These are phyloP conservation scores for Marchantia paleacea DNA, from an alignment of 225 moss, liverwort and hornwort genomes.

Conservation along the genomic window DNA sequence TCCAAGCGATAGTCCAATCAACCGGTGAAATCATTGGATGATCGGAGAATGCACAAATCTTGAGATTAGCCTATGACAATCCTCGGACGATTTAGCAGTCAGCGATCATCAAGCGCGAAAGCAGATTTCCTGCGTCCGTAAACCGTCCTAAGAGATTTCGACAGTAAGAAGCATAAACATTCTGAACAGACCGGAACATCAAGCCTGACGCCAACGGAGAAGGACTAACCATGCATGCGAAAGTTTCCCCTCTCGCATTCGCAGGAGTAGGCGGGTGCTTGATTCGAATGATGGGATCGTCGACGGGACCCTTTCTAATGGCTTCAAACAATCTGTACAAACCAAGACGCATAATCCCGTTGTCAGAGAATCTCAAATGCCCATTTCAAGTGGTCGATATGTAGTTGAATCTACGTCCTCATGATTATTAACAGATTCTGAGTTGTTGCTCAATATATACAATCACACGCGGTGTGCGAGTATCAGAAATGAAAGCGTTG, in stretches of 20 bases:
- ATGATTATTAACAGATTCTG: background rate
- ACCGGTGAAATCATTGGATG: too few relatives aligned
- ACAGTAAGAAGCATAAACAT: too few relatives aligned
- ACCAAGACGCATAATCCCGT: background rate
- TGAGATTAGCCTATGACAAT: too few relatives aligned
- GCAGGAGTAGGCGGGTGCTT: slow-evolving; percentile 27
- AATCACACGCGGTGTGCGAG: background rate
- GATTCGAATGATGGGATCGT: slow-evolving; percentile 37
- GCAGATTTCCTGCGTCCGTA: too few relatives aligned
- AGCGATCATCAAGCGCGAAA: too few relatives aligned
- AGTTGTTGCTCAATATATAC: background rate
- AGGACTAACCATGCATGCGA: slow-evolving; percentile 38
- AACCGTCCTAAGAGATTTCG: too few relatives aligned
- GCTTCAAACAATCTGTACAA: slow-evolving; percentile 37
- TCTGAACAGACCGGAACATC: too few relatives aligned
- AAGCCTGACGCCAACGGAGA: background rate
- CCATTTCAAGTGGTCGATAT: background rate
- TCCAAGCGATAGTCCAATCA: too few relatives aligned
- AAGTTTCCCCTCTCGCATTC: slow-evolving; percentile 20
- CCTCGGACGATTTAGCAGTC: too few relatives aligned
- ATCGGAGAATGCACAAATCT: too few relatives aligned
- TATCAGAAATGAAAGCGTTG: slow-evolving; percentile 1
- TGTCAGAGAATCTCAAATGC: background rate
- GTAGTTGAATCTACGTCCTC: background rate
- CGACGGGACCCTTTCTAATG: slow-evolving; percentile 11